These are phyloP conservation scores for Myxozyma neotropica DNA, from an alignment of 805 yeast genomes.

Conservation along the genomic window DNA sequence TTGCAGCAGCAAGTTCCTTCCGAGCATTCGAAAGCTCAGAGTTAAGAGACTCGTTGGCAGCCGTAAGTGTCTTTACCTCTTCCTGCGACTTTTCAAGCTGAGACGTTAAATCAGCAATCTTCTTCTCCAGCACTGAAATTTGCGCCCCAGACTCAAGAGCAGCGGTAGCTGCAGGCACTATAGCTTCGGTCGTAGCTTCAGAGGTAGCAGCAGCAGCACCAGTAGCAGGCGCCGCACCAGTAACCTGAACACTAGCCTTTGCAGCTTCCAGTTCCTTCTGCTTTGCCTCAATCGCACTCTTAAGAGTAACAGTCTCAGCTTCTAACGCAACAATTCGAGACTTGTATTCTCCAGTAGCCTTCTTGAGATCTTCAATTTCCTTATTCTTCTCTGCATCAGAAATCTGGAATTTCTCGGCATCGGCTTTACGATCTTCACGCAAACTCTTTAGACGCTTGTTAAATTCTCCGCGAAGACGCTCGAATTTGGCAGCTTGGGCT, in stretches of 20 bases:
- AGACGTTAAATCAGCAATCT: conserved; percentile 41
- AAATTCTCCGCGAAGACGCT: conserved; percentile 36
- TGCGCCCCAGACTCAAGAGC: neutral
- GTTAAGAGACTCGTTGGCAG: neutral
- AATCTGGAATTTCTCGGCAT: conserved; percentile 20
- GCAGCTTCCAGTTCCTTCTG: conserved; percentile 26
- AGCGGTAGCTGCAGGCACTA: conserved; percentile 6
- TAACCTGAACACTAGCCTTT: conserved; percentile 13
- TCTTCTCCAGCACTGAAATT: conserved; percentile 41
- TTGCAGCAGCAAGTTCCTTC: conserved; percentile 15
- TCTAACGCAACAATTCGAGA: conserved; percentile 21
- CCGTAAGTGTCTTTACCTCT: conserved; percentile 13
- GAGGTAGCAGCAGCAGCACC: conserved; percentile 13
- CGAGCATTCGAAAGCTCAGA: conserved; percentile 19
- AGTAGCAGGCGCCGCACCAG: conserved; percentile 9
- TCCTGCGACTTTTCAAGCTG: conserved; percentile 15
- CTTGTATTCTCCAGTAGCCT: conserved; percentile 27
- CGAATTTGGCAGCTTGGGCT: conserved; percentile 16
- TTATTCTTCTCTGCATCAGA: conserved; percentile 29
- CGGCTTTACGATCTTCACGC: conserved; percentile 26
- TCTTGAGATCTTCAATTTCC: conserved; percentile 32
- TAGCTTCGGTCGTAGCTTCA: conserved; percentile 2
- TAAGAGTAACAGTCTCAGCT: conserved; percentile 27
- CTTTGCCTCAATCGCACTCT: conserved; percentile 16
- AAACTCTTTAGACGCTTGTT: conserved; percentile 36